Evolutionary conservation across 2,329 filamentous ascomycete genomes (phyloP), one percentile per base, ranked within the genome.

Genomic region (Kalaharituber pfeilii): DNA sequence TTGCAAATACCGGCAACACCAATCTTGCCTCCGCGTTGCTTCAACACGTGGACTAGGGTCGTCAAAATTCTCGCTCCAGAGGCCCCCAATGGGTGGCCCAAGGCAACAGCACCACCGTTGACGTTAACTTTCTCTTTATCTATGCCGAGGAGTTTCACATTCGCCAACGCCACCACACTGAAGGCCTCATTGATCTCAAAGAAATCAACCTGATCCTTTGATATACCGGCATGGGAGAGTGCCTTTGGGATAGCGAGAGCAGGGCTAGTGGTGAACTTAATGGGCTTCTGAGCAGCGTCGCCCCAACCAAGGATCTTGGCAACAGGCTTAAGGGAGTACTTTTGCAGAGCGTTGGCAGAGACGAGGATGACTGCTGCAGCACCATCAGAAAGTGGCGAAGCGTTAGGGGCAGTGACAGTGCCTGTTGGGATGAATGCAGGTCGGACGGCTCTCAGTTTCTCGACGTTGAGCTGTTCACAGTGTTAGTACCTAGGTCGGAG

Each of bases 111-210:
- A 68, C 91, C 91, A 66, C 91, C 91, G 66, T 87, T 89, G 54
- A 96, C 74, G 72, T 98, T 98, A 67, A 98, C 88, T 72, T 87
- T 93, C 57, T 88, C 84, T 61, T 84, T 77, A 60, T 75, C 74
- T 55, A 98, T 72, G 58, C 75, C 76, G 39, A 98, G 80, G 53
- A 96, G 70, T 78, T 98, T 94, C 73, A 94, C 80, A 75, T 98
- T 98, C 62, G 91, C 88, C 52, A 98, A 77, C 36, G 91, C 86
- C 60, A 98, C 91, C 50, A 94, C 91, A 59, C 85, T 91, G 75
- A 98, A 98, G 42, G 91, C 91, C 75, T 98, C 91, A 75, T 98
- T 98, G 76, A 98, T 95, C 76, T 98, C 91, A 70, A 91, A 98
- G 64, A 80, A 91, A 66, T 96, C 89, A 56, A 98, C 76, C 56